These are phyloP conservation scores for Dictyostelium capitatum DNA, from an alignment of 78 protist species.

Conservation along the genomic window DNA sequence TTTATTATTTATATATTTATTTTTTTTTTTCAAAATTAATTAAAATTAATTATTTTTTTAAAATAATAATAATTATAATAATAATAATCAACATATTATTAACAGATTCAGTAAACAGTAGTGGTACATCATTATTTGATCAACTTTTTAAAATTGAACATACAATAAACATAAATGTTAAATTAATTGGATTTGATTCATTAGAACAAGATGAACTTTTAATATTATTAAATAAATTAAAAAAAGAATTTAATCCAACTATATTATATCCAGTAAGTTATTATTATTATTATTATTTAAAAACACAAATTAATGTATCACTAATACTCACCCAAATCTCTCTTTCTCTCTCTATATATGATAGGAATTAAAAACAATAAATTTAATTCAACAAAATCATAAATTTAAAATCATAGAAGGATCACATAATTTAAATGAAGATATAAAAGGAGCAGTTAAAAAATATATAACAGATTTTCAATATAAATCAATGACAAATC, in stretches of 20 bases:
- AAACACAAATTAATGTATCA: no score
- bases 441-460: background rate
- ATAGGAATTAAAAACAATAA: conserved; percentile 15
- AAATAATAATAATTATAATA: no score
- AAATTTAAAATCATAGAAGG: background rate
- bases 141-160: conserved; percentile 40
- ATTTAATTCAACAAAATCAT: conserved; percentile 67
- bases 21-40: no score
- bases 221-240: conserved; percentile 34
- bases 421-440: conserved; percentile 14
- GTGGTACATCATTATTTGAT: conserved; percentile 5
- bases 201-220: conserved; percentile 21
- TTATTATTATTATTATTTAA: background rate
- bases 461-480: background rate
- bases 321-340: no score
- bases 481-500: background rate
- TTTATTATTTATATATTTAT: no score
- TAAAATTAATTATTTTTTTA: no score
- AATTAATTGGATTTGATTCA: conserved; percentile 44
- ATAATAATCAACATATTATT: no score
- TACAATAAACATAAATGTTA: conserved; percentile 32
- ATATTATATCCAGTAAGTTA: conserved; percentile 43
- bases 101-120: background rate
- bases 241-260: conserved; percentile 36
- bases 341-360: no score